Percentiles rank a stretch among this genome's conserved stretches.
phyloP scores from a whole-genome alignment of 257 asterid species.

The Linaria vulgaris region DNA sequence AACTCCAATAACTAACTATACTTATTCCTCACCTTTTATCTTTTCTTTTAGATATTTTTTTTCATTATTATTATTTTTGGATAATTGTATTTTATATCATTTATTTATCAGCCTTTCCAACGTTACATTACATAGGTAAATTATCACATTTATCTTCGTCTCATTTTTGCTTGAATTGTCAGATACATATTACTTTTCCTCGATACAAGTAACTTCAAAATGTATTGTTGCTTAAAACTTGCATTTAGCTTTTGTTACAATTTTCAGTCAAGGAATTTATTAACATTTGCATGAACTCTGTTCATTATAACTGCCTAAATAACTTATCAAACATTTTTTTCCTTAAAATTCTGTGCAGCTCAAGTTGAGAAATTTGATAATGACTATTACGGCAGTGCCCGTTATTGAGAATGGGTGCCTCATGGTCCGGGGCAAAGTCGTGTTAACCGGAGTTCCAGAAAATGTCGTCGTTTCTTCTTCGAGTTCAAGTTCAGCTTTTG shows the following conservation, averaged over 20 bases:
- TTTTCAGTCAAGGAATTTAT: background rate
- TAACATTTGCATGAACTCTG: background rate
- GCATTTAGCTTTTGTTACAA: background rate
- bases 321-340: background rate
- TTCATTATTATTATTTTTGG: too few species aligned
- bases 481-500: slow-evolving; percentile 45
- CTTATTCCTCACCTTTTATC: slow-evolving; percentile 32
- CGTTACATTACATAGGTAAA: slow-evolving; percentile 13
- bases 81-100: background rate
- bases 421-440: slow-evolving; percentile 53
- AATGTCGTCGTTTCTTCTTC: slow-evolving; percentile 45
- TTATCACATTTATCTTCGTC: background rate
- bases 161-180: slow-evolving; percentile 11
- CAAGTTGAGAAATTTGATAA: slow-evolving; percentile 16
- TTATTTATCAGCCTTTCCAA: background rate
- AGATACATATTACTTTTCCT: background rate
- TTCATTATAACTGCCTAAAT: background rate
- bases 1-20: slow-evolving; percentile 22
- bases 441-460: slow-evolving; percentile 39
- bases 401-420: slow-evolving; percentile 49
- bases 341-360: slow-evolving; percentile 24
- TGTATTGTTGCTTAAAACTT: slow-evolving; percentile 11
- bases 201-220: background rate
- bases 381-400: slow-evolving; percentile 58
- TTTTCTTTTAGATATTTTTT: background rate